These are phyloP conservation scores for Teunomyces gatunensis DNA, from an alignment of 805 yeast species.

Conservation along the genomic window DNA sequence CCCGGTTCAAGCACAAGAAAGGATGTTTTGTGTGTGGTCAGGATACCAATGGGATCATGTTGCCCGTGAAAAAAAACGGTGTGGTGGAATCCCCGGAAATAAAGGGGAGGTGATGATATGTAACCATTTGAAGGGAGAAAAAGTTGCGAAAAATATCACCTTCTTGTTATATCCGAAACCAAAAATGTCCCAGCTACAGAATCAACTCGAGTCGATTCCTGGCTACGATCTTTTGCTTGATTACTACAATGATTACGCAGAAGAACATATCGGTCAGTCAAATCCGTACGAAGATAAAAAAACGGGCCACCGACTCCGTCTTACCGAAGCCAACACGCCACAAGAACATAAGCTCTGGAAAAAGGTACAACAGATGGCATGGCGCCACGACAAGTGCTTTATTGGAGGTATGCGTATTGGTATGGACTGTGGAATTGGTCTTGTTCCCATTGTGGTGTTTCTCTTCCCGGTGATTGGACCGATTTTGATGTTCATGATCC, in stretches of 20 bases:
- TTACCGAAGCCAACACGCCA: slow-evolving; percentile 51
- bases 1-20: slow-evolving; percentile 37
- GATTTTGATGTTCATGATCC: slow-evolving; percentile 71
- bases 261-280: slow-evolving; percentile 57
- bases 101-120: not conserved
- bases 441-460: slow-evolving; percentile 69
- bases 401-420: slow-evolving; percentile 69
- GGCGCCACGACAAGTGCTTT: slow-evolving; percentile 83
- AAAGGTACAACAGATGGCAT: slow-evolving; percentile 69
- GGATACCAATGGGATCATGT: slow-evolving; percentile 60
- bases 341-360: slow-evolving; percentile 71
- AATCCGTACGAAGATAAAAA: slow-evolving; percentile 63
- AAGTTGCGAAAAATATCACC: not conserved
- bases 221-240: slow-evolving; percentile 58
- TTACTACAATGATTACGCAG: slow-evolving; percentile 64
- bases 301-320: slow-evolving; percentile 55
- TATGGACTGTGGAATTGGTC: slow-evolving; percentile 71
- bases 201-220: slow-evolving; percentile 39
- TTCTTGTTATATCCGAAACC: not conserved
- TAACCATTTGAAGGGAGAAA: not conserved
- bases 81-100: not conserved
- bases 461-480: slow-evolving; percentile 83
- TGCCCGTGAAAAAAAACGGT: slow-evolving; percentile 43
- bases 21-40: slow-evolving; percentile 58
- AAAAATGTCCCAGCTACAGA: slow-evolving; percentile 13